phyloP scores from a whole-genome alignment of 805 yeast species.

The Blastobotrys muscicola region DNA sequence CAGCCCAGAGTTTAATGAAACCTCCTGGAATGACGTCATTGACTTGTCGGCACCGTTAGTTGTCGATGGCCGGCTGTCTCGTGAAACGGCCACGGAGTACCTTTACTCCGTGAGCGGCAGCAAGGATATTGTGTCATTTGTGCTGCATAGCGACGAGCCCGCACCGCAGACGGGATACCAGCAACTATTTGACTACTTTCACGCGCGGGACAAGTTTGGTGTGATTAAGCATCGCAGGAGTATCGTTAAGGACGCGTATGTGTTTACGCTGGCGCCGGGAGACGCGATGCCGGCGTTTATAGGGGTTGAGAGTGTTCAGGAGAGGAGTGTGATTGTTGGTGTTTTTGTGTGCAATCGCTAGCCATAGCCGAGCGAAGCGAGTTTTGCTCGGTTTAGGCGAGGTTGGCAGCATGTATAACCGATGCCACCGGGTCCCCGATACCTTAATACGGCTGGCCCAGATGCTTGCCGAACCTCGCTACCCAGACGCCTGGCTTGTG shows the following conservation, averaged over 20 bases:
- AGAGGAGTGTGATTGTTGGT: no score
- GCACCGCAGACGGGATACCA: conserved; percentile 18
- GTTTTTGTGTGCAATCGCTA: no score
- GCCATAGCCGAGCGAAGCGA: no score
- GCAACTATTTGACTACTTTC: conserved; percentile 39
- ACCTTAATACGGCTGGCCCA: no score
- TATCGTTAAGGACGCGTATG: conserved; percentile 54
- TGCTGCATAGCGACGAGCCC: conserved; percentile 29
- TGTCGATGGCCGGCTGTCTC: conserved; percentile 57
- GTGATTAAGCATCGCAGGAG: conserved; percentile 35
- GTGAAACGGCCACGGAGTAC: conserved; percentile 46
- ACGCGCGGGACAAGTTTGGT: conserved; percentile 42
- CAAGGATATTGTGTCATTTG: conserved; percentile 45
- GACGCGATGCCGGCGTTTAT: conserved; percentile 18
- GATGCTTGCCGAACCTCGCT: no score
- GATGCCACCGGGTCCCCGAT: no score
- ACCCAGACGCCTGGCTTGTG: no score
- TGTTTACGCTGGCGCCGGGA: conserved; percentile 33
- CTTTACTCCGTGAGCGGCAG: conserved; percentile 34
- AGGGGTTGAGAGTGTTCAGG: no score
- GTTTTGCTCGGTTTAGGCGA: no score
- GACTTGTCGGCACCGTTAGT: conserved; percentile 25
- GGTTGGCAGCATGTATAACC: no score
- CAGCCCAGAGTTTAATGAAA: conserved; percentile 16
- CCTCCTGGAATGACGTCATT: conserved; percentile 19